Base-by-base conservation (phyloP, 2,329 filamentous ascomycete species). In the Pestalotiopsis sp. region DNA sequence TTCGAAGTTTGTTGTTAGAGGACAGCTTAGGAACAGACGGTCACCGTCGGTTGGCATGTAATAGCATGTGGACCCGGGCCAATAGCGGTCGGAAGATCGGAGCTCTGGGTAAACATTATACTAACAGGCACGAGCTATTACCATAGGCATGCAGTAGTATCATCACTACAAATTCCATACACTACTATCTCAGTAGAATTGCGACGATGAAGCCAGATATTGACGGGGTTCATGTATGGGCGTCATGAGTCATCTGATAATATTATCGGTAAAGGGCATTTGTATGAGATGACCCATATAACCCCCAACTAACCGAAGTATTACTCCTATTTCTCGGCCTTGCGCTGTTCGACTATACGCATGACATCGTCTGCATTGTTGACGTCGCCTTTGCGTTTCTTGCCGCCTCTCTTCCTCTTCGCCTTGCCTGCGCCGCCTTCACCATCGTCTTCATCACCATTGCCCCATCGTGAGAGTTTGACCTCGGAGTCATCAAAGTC, bases 331-430 rank as follows among this genome's bases (percentile, higher is more conserved):
- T 75, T 76, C 1, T 75, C 78, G 39, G 77, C 78, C 67, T 86
- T 86, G 60, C 84, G 83, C 74, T 85, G 82, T 76, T 96, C 92
- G 75, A 97, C 87, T 36, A 94, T 92, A 69, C 88, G 88, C 84
- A 97, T 82, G 67, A 97, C 93, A 83, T 97, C 93, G 4, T 87
- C 88, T 14, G 90, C 92, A 80, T 86, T 95, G 76, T 98, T 93
- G 69, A 82, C 90, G 78, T 95, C 92, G 0, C 92, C 92, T 79
- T 93, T 94, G 76, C 89, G 88, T 83, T 93, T 95, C 84, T 92
- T 93, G 0, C 86, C 83, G 0, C 90, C 91, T 72, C 92, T 88
- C 81, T 93, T 93, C 72, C 91, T 84, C 81, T 91, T 90, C 57
- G 84, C 77, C 59, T 83, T 81, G 62, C 85, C 79, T 13, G 79